Evolutionary conservation across 73 alveolate genomes (phyloP).

Genomic region (Paramecium pentaurelia): DNA sequence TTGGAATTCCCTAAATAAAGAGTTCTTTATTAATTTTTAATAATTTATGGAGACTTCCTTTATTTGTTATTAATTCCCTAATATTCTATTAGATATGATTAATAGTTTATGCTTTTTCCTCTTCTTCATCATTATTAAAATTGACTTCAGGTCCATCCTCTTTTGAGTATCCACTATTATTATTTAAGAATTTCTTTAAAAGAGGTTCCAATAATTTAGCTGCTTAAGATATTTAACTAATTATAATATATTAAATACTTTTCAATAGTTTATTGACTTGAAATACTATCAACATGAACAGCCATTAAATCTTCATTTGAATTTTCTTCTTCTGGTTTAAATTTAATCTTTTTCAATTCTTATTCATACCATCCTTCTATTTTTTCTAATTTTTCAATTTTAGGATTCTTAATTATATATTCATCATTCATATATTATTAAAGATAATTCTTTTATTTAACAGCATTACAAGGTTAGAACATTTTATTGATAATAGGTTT

Average conservation of each 20-base stretch:
- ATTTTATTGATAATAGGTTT: background rate
- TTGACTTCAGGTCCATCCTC: background rate
- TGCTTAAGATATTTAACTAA: background rate
- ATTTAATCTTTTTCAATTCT: background rate
- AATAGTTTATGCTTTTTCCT: background rate
- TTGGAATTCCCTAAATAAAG: background rate
- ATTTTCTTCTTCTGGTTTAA: background rate
- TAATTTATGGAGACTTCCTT: background rate
- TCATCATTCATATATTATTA: background rate
- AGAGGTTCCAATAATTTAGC: background rate
- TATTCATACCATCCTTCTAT: slow-evolving; percentile 27
- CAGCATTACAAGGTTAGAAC: background rate
- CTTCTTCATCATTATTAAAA: background rate
- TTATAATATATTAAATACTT: background rate
- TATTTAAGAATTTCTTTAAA: background rate
- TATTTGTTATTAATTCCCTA: background rate
- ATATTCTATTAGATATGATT: background rate
- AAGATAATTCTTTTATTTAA: background rate
- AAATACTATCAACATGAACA: background rate
- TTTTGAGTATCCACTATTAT: background rate
- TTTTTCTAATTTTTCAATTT: slow-evolving; percentile 9
- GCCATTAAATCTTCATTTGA: background rate
- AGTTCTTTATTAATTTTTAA: background rate
- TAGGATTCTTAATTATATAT: background rate
- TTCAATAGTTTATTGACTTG: background rate